Conservation (phyloP, 352 stramenopile genomes). For the Globisporangium alternatum region DNA sequence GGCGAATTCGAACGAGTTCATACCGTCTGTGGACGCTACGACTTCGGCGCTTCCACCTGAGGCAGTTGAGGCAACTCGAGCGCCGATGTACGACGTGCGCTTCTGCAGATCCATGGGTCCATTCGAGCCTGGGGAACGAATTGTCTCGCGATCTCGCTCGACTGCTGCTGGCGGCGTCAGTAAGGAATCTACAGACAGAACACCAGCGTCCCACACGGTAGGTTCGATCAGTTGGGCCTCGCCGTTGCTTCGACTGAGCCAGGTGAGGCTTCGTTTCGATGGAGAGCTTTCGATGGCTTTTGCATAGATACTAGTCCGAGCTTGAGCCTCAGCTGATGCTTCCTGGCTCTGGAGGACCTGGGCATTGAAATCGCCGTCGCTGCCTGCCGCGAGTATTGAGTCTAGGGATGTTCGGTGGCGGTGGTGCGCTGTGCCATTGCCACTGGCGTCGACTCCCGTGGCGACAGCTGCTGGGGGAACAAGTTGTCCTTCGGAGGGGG, state of each 20-base stretch:
- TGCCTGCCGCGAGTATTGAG: neutral
- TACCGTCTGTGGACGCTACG: neutral
- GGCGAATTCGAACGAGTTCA: neutral
- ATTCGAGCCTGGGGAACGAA: neutral
- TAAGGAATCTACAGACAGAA: neutral
- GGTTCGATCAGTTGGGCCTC: neutral
- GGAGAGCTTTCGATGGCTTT: neutral
- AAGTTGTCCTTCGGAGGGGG: neutral
- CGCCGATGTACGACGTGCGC: conserved; percentile 11
- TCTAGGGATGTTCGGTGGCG: no score
- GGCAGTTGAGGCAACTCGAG: neutral
- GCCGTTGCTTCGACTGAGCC: neutral
- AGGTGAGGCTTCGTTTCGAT: neutral
- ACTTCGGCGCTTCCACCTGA: no score
- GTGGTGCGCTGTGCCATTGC: no score
- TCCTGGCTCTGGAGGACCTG: no score
- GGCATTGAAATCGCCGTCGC: neutral
- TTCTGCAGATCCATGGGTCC: neutral
- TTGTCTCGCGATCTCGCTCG: neutral
- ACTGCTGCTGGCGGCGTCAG: neutral
- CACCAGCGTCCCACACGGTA: no score
- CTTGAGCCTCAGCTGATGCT: no score
- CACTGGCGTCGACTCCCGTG: no score
- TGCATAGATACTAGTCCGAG: no score
- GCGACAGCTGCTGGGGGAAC: neutral